Evolutionary conservation across 108 stramenopile species (phyloP).

Genomic region (Skeletonema menzelii): DNA sequence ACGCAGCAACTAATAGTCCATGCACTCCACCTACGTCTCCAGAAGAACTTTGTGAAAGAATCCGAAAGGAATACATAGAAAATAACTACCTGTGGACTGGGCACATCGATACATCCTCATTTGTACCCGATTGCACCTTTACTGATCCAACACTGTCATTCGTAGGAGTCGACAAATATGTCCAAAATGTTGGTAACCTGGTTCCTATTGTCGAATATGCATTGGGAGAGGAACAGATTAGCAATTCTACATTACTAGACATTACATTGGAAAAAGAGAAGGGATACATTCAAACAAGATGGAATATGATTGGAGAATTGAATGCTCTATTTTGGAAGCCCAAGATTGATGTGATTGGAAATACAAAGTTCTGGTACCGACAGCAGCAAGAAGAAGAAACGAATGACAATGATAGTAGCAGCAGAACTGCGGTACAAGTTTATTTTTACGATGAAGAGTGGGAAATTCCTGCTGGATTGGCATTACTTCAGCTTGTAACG

Average conservation of each 20-base stretch:
- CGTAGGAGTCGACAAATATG: constrained; percentile 61
- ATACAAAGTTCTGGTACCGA: constrained; percentile 81
- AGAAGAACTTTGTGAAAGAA: constrained; percentile 57
- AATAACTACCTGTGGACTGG: constrained; percentile 88
- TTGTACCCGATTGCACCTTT: constrained; percentile 62
- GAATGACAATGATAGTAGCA: not conserved
- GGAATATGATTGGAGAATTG: constrained; percentile 85
- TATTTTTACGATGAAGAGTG: constrained; percentile 81
- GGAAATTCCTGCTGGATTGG: constrained; percentile 74
- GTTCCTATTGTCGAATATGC: constrained; percentile 64
- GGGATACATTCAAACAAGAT: constrained; percentile 69
- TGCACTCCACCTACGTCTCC: constrained; percentile 28
- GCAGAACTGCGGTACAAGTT: constrained; percentile 42
- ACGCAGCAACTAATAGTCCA: not conserved
- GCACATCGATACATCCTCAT: constrained; percentile 64
- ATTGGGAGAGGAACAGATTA: constrained; percentile 29
- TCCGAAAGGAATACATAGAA: constrained; percentile 61
- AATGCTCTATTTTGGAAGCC: constrained; percentile 73
- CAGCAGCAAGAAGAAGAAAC: not conserved
- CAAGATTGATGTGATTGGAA: constrained; percentile 78
- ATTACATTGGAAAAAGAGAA: constrained; percentile 43
- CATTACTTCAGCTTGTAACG: constrained; percentile 71
- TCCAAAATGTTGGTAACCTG: constrained; percentile 67
- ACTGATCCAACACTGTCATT: constrained; percentile 83
- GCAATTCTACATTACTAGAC: constrained; percentile 58